Evolutionary conservation across 192 early-diverging fungal genomes (phyloP).

Genomic region (Podochytrium sp.): DNA sequence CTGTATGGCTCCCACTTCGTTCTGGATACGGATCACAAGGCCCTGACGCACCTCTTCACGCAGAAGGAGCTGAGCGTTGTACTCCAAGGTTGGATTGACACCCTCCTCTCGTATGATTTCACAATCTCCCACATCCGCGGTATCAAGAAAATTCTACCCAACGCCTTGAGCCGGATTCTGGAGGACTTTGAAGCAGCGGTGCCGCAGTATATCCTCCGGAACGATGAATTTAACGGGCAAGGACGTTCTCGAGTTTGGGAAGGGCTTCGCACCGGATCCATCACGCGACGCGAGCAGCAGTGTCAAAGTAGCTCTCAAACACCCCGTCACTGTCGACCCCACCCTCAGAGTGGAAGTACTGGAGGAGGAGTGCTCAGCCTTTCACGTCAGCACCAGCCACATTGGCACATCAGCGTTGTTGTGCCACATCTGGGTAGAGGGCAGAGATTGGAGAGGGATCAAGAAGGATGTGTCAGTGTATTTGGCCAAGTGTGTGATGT

Average conservation of each 20-base stretch:
- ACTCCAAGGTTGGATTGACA: constrained; percentile 9
- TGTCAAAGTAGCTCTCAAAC: no score
- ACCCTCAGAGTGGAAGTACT: neutral
- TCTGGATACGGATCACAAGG: constrained; percentile 10
- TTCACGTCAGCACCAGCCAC: neutral
- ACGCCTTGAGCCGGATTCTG: neutral
- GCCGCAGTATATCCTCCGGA: neutral
- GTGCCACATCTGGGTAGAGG: neutral
- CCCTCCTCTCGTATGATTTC: neutral
- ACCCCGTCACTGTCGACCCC: neutral
- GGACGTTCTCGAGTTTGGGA: neutral
- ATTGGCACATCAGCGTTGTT: neutral
- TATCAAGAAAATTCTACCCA: constrained; percentile 1
- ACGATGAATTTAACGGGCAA: neutral
- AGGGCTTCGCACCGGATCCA: no score
- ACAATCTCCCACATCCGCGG: constrained; percentile 1
- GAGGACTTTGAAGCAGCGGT: constrained; percentile 1
- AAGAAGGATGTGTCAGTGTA: neutral
- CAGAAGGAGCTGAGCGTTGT: constrained; percentile 1
- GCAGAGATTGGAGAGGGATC: neutral
- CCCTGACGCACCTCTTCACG: neutral
- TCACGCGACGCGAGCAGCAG: no score
- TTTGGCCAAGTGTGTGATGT: neutral
- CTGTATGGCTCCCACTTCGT: neutral
- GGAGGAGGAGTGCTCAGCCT: neutral